Conservation (phyloP, 1,284 basidiomycete species). For the Inonotus obliquus region DNA sequence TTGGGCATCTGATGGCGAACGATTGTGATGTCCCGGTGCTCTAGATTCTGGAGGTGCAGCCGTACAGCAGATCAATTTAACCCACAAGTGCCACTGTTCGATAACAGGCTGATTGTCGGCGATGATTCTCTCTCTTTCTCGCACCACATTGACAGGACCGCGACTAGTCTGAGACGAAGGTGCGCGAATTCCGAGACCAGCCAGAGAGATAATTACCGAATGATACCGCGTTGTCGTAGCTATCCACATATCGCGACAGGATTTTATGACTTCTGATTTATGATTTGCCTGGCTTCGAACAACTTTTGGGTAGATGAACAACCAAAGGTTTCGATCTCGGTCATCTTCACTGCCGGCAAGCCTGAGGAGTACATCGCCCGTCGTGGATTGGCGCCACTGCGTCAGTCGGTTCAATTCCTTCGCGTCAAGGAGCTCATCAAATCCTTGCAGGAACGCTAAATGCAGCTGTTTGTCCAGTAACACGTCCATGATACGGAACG, state of each 20-base stretch:
- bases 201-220: conserved; percentile 59
- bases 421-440: conserved; percentile 60
- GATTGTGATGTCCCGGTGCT: conserved; percentile 52
- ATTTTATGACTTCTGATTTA: conserved; percentile 38
- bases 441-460: conserved; percentile 50
- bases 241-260: conserved; percentile 60
- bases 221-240: conserved; percentile 65
- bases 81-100: conserved; percentile 87
- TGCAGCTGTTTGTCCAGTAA: conserved; percentile 43
- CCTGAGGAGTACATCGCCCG: conserved; percentile 49
- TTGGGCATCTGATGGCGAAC: conserved; percentile 62
- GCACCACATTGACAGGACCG: conserved; percentile 12
- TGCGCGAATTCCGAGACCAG: conserved; percentile 40
- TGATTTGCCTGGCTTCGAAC: conserved; percentile 50
- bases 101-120: conserved; percentile 64
- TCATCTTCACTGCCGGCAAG: conserved; percentile 64
- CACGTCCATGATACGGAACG: conserved; percentile 43
- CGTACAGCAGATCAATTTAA: conserved; percentile 79
- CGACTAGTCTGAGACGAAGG: conserved; percentile 11
- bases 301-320: conserved; percentile 60
- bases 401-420: conserved; percentile 53
- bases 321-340: conserved; percentile 67
- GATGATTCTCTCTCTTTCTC: conserved; percentile 27
- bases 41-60: conserved; percentile 65
- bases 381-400: conserved; percentile 55